Conservation (phyloP, 2,329 filamentous ascomycete genomes). For the Lecanicillium sp. region DNA sequence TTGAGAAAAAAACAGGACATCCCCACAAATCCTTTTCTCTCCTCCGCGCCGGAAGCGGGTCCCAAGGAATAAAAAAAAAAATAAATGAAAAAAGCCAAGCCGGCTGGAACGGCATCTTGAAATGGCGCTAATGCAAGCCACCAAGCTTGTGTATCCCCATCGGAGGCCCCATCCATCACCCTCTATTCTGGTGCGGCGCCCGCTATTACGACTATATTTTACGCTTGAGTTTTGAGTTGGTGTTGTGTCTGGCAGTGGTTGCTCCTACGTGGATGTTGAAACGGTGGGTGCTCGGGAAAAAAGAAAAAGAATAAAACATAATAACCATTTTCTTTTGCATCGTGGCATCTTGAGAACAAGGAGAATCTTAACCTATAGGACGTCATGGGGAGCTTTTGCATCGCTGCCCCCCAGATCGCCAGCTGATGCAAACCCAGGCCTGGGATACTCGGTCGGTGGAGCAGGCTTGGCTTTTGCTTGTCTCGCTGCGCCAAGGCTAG, state of each 20-base stretch:
- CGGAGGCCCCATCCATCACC: not conserved
- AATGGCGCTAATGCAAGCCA: slow-evolving; percentile 23
- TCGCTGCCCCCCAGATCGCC: too few species aligned
- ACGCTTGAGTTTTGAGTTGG: slow-evolving; percentile 18
- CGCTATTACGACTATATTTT: slow-evolving; percentile 15
- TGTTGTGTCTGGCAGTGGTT: not conserved
- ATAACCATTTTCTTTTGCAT: too few species aligned
- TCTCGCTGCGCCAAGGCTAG: slow-evolving; percentile 33
- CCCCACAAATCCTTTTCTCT: not conserved
- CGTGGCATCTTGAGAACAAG: too few species aligned
- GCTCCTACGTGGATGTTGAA: too few species aligned
- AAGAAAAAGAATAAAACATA: not conserved
- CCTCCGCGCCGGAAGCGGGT: not conserved
- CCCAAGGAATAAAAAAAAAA: not conserved
- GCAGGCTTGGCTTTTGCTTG: not conserved
- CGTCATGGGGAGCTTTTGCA: too few species aligned
- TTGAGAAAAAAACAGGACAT: too few species aligned
- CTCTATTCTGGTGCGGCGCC: not conserved
- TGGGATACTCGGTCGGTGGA: slow-evolving; percentile 8
- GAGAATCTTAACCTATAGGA: too few species aligned
- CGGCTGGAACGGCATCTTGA: slow-evolving; percentile 34
- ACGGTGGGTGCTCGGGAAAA: not conserved
- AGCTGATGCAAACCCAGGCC: not conserved
- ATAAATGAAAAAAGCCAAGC: slow-evolving; percentile 25
- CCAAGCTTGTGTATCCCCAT: slow-evolving; percentile 13